Evolutionary conservation across 106 monocot species (phyloP).

Genomic region (Dendrobium officinale): DNA sequence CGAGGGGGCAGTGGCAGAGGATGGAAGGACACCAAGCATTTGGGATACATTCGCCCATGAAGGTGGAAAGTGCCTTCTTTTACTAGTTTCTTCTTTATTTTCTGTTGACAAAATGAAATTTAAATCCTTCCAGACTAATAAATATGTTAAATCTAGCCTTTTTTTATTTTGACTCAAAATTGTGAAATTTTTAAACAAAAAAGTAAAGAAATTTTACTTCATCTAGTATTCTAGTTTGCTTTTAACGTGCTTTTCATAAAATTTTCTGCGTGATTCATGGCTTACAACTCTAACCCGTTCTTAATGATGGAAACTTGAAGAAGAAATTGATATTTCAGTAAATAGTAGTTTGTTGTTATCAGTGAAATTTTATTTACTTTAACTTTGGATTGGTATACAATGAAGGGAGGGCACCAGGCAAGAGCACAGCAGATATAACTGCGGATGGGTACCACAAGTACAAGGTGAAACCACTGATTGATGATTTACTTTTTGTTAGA

Average conservation of each 20-base stretch:
- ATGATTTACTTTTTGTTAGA: background rate
- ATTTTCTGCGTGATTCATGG: too few species aligned
- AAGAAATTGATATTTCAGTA: background rate
- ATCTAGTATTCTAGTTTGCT: too few species aligned
- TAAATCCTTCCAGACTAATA: background rate
- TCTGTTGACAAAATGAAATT: background rate
- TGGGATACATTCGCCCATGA: conserved; percentile 10
- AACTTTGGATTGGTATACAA: background rate
- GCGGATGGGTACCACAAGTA: conserved; percentile 45
- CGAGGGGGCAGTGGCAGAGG: conserved; percentile 15
- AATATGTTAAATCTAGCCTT: background rate
- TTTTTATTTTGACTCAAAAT: background rate
- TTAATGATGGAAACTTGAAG: background rate
- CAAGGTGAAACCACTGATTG: conserved; percentile 21
- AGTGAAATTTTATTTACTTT: background rate
- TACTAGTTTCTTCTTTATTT: background rate
- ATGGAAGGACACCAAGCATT: conserved; percentile 16
- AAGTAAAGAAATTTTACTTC: background rate
- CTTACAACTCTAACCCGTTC: too few species aligned
- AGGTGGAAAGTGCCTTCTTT: background rate
- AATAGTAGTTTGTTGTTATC: background rate
- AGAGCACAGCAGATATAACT: conserved; percentile 19
- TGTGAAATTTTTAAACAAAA: background rate
- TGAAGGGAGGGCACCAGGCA: conserved; percentile 5
- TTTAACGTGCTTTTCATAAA: too few species aligned